Percentiles rank a stretch among this genome's conserved stretches.
phyloP scores from a whole-genome alignment of 768 basidiomycete genomes.

The Harrya chromipes region DNA sequence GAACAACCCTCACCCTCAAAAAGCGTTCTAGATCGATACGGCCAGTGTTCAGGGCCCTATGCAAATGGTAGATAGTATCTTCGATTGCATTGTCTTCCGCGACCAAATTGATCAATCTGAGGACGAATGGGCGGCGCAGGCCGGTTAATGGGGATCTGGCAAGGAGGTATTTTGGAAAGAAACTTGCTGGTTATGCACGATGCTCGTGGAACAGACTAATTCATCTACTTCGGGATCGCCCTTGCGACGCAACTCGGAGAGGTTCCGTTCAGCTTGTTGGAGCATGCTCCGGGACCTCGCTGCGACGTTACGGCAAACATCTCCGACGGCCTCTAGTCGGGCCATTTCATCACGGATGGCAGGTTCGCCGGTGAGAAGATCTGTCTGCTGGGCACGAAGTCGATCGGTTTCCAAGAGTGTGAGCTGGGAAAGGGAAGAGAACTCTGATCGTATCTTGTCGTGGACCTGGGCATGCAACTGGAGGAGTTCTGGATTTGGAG shows the following conservation, averaged over 20 bases:
- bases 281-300: conserved; percentile 63
- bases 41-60: conserved; percentile 86
- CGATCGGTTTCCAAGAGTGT: conserved; percentile 67
- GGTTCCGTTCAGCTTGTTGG: conserved; percentile 63
- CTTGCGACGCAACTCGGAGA: conserved; percentile 73
- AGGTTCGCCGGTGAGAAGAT: conserved; percentile 86
- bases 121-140: neutral
- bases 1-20: conserved; percentile 63
- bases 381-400: conserved; percentile 75
- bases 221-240: conserved; percentile 96
- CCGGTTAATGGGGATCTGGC: conserved; percentile 15
- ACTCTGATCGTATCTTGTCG: conserved; percentile 66
- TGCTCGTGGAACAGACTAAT: conserved; percentile 90
- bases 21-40: conserved; percentile 94
- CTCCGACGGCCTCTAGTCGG: conserved; percentile 86
- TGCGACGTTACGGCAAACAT: conserved; percentile 82
- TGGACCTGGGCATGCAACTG: conserved; percentile 76
- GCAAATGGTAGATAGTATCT: conserved; percentile 96
- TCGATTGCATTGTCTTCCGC: conserved; percentile 99
- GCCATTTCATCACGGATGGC: conserved; percentile 97
- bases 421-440: conserved; percentile 65
- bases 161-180: neutral
- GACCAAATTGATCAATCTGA: conserved; percentile 90
- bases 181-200: conserved; percentile 91
- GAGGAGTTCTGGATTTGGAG: conserved; percentile 87